Conservation (phyloP, 805 yeast species). For the Wickerhamiella bombiphila region DNA sequence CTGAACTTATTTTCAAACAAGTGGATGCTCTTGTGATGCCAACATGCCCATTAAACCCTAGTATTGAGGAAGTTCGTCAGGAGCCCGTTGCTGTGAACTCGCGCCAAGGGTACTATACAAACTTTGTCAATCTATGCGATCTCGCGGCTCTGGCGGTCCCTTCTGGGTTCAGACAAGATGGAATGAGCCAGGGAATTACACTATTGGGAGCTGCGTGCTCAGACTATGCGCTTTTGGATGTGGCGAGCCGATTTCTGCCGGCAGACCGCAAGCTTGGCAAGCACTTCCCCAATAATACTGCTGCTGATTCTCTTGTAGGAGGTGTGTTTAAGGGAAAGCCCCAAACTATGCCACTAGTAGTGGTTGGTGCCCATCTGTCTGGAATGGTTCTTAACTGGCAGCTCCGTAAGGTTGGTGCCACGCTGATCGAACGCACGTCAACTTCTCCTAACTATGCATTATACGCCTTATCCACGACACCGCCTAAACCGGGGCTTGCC, state of each 20-base stretch:
- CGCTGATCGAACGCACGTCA: conserved; percentile 45
- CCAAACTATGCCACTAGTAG: conserved; percentile 56
- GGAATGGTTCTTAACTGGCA: conserved; percentile 94
- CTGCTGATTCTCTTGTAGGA: conserved; percentile 7
- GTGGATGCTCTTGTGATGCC: conserved; percentile 79
- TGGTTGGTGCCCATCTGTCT: conserved; percentile 87
- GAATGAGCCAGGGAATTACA: conserved; percentile 83
- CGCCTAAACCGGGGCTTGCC: conserved; percentile 87
- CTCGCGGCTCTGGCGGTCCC: conserved; percentile 86
- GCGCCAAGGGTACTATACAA: conserved; percentile 94
- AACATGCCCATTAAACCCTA: conserved; percentile 86
- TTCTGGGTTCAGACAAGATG: conserved; percentile 75
- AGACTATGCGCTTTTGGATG: conserved; percentile 75
- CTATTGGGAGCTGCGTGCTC: conserved; percentile 67
- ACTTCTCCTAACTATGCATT: conserved; percentile 61
- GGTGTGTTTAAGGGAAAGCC: conserved; percentile 15
- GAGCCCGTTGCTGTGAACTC: conserved; percentile 82
- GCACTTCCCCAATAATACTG: conserved; percentile 31
- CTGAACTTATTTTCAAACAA: conserved; percentile 35
- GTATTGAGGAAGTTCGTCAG: conserved; percentile 49
- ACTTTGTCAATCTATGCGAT: conserved; percentile 89
- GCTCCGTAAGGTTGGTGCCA: conserved; percentile 67
- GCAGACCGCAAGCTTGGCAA: conserved; percentile 45
- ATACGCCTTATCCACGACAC: conserved; percentile 57
- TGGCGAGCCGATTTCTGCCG: conserved; percentile 56